Conservation (phyloP, 495 filamentous ascomycete species). For the Lepidopterella palustris region DNA sequence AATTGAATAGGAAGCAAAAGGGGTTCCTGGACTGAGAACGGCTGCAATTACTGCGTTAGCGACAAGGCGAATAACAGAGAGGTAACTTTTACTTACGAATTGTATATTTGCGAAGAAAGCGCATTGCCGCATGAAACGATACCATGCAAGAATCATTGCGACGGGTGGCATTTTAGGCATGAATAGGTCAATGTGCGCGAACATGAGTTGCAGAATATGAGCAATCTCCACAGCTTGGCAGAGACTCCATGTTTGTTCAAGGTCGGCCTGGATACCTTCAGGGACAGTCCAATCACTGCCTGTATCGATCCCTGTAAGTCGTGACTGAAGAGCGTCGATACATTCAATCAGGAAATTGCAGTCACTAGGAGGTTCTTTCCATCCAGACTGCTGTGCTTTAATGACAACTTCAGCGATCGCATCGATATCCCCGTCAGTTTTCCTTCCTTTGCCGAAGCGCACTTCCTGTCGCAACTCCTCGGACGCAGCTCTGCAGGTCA, state of each 20-base stretch:
- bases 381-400: not conserved
- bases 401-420: constrained; percentile 6
- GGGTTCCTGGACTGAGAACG: constrained; percentile 38
- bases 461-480: constrained; percentile 13
- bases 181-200: constrained; percentile 54
- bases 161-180: constrained; percentile 50
- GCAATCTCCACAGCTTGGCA: constrained; percentile 59
- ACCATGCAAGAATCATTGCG: constrained; percentile 47
- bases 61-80: not conserved
- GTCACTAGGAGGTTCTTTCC: not conserved
- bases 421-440: not conserved
- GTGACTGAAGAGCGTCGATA: constrained; percentile 27
- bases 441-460: constrained; percentile 4
- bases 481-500: constrained; percentile 26
- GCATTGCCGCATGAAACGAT: constrained; percentile 9
- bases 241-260: constrained; percentile 57
- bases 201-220: constrained; percentile 66
- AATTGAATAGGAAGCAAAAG: constrained; percentile 57
- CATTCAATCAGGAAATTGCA: constrained; percentile 6
- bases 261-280: constrained; percentile 44
- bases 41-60: constrained; percentile 1
- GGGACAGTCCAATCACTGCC: constrained; percentile 49
- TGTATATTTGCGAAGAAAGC: constrained; percentile 18
- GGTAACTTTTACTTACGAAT: not conserved
- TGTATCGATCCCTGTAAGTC: constrained; percentile 41